Evolutionary conservation across 75 land plant genomes (phyloP).

Genomic region (Cupressus sempervirens): DNA sequence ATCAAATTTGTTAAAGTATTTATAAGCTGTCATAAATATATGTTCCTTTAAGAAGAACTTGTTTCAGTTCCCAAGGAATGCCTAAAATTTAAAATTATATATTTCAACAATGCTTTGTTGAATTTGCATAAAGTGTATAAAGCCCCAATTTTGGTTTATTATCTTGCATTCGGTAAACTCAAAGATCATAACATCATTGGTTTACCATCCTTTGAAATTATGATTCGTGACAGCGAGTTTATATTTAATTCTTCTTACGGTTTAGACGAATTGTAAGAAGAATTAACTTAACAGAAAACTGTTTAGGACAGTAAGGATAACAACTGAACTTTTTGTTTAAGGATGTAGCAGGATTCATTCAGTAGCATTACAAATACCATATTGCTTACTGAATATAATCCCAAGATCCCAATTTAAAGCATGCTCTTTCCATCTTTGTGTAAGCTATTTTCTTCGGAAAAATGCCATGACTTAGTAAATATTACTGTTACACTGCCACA

Average conservation of each 20-base stretch:
- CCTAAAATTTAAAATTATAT: background rate
- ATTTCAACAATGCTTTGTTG: background rate
- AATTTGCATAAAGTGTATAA: background rate
- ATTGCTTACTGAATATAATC: background rate
- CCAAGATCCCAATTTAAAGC: background rate
- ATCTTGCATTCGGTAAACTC: background rate
- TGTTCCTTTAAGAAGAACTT: background rate
- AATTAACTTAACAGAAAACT: background rate
- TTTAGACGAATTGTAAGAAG: too few relatives aligned
- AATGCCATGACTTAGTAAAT: background rate
- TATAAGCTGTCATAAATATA: background rate
- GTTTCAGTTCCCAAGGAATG: background rate
- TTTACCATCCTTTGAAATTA: too few relatives aligned
- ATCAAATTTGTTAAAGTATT: too few relatives aligned
- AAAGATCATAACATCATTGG: background rate
- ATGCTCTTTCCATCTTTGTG: background rate
- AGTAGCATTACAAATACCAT: background rate
- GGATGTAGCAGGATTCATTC: too few relatives aligned
- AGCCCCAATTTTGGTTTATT: background rate
- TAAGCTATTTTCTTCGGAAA: background rate
- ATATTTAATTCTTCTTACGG: too few relatives aligned
- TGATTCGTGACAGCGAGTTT: too few relatives aligned
- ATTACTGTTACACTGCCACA: too few relatives aligned
- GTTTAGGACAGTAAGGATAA: background rate
- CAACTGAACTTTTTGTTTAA: background rate